Base-by-base conservation (phyloP, 192 early-diverging fungal species). In the Backusella tuberculispora region DNA sequence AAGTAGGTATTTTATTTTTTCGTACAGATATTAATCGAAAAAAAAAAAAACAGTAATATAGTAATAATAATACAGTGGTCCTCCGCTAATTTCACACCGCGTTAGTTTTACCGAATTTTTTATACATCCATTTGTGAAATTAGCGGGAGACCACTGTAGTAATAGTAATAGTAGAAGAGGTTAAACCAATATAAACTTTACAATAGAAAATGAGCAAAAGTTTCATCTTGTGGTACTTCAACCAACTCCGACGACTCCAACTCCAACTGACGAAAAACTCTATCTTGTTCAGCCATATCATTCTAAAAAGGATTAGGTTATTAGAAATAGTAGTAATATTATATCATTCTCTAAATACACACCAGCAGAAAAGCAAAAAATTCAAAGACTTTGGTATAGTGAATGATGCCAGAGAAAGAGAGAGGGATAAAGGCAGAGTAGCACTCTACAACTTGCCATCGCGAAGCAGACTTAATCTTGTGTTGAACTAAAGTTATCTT, bases 361-460 rank as follows among this genome's bases (percentile, higher is more conserved):
- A 34, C 63, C 37, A 67, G 37, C 19, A 67, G 41, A 15, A 67
- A 67, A 67, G 66, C 66, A 7, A 67, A 44, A 42, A 67, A 41
- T 67, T 67, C 66, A 67, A 67, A 67, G 10, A 67, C 12, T 42
- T 67, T 67, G 40, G n/a, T 45, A 67, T 67, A 44, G 14, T 67
- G 66, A 67, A 67, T 21, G 19, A 67, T 67, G 4, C 19, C 66
- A 43, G 66, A 67, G 19, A 67, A 67, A 21, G 17, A 67, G 14
- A 67, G 41, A 4, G 66, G 66, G 17, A 44, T 44, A 42, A 40
- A 67, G 12, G 66, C 66, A 67, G 66, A 67, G 13, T 40, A 19
- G 19, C 42, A 67, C 44, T 67, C 66, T 42, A 67, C 66, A 67
- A 67, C 66, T 67, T 67, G 34, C 66, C 66, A 67, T 42, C 44